These are phyloP conservation scores for Sphaceloma murrayae DNA, from an alignment of 2,329 filamentous ascomycete genomes.

Conservation along the genomic window DNA sequence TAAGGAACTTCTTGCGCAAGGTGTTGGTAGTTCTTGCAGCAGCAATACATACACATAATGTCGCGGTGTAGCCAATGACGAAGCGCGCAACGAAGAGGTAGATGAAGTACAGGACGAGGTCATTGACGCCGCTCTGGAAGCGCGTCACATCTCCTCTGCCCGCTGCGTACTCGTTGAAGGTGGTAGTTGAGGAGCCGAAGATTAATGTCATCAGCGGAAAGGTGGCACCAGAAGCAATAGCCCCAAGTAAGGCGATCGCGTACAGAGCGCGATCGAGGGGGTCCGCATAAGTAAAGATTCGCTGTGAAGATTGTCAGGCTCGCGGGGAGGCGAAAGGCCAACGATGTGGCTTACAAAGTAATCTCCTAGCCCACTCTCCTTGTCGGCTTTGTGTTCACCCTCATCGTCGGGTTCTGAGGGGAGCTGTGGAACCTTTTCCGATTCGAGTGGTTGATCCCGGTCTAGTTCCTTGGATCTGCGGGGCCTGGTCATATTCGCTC, in stretches of 20 bases:
- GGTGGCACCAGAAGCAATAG: slow-evolving; percentile 37
- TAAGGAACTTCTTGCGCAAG: slow-evolving; percentile 52
- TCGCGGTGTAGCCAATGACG: slow-evolving; percentile 48
- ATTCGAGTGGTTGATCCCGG: too few species aligned
- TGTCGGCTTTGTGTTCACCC: slow-evolving; percentile 8
- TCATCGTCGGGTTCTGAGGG: too few species aligned
- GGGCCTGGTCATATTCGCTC: too few species aligned
- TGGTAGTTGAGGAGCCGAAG: slow-evolving; percentile 42
- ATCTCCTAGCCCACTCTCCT: slow-evolving; percentile 21
- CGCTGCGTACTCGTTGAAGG: slow-evolving; percentile 36
- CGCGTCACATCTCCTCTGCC: slow-evolving; percentile 18
- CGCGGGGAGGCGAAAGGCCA: neutral
- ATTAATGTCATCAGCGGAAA: slow-evolving; percentile 44
- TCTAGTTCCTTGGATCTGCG: too few species aligned
- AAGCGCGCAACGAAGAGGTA: slow-evolving; percentile 61
- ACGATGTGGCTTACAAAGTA: slow-evolving; percentile 18
- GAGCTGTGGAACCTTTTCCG: too few species aligned
- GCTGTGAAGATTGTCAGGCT: slow-evolving; percentile 17
- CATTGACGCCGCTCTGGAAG: slow-evolving; percentile 22
- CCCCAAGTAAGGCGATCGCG: slow-evolving; percentile 25
- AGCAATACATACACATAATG: slow-evolving; percentile 38
- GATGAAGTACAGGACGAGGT: slow-evolving; percentile 55
- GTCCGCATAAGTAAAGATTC: slow-evolving; percentile 29
- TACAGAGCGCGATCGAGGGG: slow-evolving; percentile 24
- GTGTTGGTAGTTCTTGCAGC: slow-evolving; percentile 44